Evolutionary conservation across 2,329 filamentous ascomycete species (phyloP).

Genomic region (Penicillium aurantiogriseum): DNA sequence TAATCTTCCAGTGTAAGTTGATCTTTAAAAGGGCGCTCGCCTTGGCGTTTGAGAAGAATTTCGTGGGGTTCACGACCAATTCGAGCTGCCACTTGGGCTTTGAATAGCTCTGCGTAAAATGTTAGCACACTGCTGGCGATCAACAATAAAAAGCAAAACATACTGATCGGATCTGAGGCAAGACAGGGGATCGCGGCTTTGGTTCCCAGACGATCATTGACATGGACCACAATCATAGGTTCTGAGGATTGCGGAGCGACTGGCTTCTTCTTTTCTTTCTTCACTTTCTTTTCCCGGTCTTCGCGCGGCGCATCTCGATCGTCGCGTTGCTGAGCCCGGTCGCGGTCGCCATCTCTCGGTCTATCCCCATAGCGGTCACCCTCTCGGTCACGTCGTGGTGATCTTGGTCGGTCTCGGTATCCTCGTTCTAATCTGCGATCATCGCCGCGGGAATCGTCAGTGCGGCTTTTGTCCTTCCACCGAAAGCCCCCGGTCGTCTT

Average conservation of each 20-base stretch:
- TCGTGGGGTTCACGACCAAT: slow-evolving; percentile 88
- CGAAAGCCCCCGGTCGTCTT: slow-evolving; percentile 45
- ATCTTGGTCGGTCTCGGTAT: slow-evolving; percentile 45
- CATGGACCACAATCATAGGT: slow-evolving; percentile 88
- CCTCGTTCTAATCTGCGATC: slow-evolving; percentile 54
- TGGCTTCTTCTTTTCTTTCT: slow-evolving; percentile 44
- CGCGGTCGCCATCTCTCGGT: slow-evolving; percentile 45
- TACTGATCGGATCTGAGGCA: slow-evolving; percentile 73
- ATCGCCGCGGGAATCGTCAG: slow-evolving; percentile 48
- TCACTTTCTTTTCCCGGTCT: slow-evolving; percentile 42
- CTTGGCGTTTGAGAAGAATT: slow-evolving; percentile 87
- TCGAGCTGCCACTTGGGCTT: slow-evolving; percentile 83
- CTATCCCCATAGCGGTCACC: slow-evolving; percentile 33
- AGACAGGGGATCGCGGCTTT: slow-evolving; percentile 91
- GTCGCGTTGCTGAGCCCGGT: slow-evolving; percentile 28
- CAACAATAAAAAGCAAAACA: slow-evolving; percentile 20
- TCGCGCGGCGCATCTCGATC: slow-evolving; percentile 30
- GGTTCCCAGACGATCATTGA: slow-evolving; percentile 95
- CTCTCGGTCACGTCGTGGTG: slow-evolving; percentile 39
- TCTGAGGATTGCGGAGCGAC: slow-evolving; percentile 52
- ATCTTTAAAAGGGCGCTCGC: slow-evolving; percentile 92
- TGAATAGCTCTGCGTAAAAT: slow-evolving; percentile 63
- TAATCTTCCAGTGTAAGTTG: slow-evolving; percentile 85
- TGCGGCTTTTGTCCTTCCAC: slow-evolving; percentile 51
- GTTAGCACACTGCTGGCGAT: slow-evolving; percentile 3